A percentile compares a stretch with the other conserved stretches of the same genome.
These are phyloP conservation scores for Juglanconis sp. DNA, from an alignment of 2,329 filamentous ascomycete species.

Conservation along the genomic window DNA sequence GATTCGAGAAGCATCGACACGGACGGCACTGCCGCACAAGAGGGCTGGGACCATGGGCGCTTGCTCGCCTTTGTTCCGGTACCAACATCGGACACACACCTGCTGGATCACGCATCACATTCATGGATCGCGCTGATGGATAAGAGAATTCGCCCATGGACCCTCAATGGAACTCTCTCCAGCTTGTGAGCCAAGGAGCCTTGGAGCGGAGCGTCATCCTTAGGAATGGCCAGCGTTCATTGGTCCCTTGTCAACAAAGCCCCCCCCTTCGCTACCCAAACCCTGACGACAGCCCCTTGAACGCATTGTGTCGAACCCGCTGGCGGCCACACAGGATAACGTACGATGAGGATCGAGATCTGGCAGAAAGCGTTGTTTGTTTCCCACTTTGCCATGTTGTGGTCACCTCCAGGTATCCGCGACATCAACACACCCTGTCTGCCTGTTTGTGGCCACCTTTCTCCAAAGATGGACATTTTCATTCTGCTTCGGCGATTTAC, in stretches of 20 bases:
- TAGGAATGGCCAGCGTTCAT: conserved; percentile 2
- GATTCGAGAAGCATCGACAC: not conserved
- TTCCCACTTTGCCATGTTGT: not conserved
- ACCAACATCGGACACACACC: too few species aligned
- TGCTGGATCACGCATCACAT: too few species aligned
- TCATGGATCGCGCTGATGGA: too few species aligned
- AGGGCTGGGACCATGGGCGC: not conserved
- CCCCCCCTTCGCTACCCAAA: not conserved
- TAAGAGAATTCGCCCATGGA: too few species aligned
- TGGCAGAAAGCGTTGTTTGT: conserved; percentile 8
- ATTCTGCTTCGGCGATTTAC: too few species aligned
- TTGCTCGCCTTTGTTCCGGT: too few species aligned
- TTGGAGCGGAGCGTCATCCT: conserved; percentile 1
- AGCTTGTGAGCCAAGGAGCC: too few species aligned
- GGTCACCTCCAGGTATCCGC: conserved; percentile 10
- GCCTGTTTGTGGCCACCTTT: too few species aligned
- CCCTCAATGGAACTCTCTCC: too few species aligned
- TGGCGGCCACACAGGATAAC: not conserved
- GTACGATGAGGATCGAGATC: conserved; percentile 18
- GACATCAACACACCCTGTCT: conserved; percentile 1
- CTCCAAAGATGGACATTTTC: too few species aligned
- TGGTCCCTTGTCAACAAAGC: not conserved
- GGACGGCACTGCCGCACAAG: not conserved
- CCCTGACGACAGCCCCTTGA: not conserved
- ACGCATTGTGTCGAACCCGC: conserved; percentile 4